Evolutionary conservation across 2,329 filamentous ascomycete genomes (phyloP), one percentile per base, ranked within the genome.

Genomic region (Hypoxylon sp.): DNA sequence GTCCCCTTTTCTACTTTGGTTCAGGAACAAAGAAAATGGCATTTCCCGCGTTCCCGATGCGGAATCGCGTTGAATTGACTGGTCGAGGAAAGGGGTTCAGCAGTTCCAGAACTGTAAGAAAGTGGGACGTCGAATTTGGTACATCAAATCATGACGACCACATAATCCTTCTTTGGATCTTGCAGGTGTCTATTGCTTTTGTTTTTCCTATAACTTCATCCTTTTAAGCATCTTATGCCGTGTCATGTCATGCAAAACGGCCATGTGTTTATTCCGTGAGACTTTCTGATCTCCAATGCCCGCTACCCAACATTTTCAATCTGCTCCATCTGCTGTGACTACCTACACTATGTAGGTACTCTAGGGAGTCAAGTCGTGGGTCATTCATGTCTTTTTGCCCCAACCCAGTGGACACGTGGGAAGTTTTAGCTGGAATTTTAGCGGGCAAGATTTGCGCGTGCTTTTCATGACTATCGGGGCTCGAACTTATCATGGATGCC

Each of bases 1-100:
- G 14, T 55, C 30, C 56, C 61, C 53, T 32, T 68, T 68, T 66
- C 46, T 65, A 32, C 20, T 68, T 65, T 61, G 51, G 61, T 55
- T 67, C 61, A 65, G 61, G 61, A 59, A 67, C 61, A 38, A 67
- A 52, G 42, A 20, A 54, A 61, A 61, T 65, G 53, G 58, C 38
- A 56, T 45, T 50, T 59, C 50, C 50, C 61, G 48, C 52, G 48
- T 54, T 30, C 62, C 59, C 58, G 55, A 63, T 63, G 30, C 22
- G 65, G 65, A 63, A 65, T 62, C 46, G 46, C 49, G 49, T 33
- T 54, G 18, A 53, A 53, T 59, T 54, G 49, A 54, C 46, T 66
- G 54, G 63, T 49, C 45, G 38, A 66, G 16, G 50, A 66, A 61
- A 54, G 53, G 66, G 66, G 54, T 32, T 52, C 14, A 38, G 46